phyloP scores from a whole-genome alignment of 2,329 filamentous ascomycete species.

The Colletotrichum phormii region DNA sequence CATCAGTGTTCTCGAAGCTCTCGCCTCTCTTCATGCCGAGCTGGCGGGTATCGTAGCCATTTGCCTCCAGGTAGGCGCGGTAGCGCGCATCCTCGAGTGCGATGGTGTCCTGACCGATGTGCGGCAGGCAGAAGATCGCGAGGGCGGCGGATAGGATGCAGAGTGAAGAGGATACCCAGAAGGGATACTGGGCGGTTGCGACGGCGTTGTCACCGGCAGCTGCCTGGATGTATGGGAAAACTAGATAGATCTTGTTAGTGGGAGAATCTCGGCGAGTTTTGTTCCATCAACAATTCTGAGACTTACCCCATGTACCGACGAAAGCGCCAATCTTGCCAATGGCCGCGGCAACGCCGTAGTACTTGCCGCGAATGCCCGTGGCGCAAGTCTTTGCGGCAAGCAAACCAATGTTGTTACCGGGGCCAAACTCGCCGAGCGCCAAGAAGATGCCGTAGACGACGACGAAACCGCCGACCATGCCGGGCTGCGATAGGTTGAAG shows the following conservation, averaged over 20 bases:
- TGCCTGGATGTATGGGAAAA: conserved; percentile 79
- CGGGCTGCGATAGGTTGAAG: conserved; percentile 70
- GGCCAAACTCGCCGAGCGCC: conserved; percentile 82
- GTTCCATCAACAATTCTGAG: no score
- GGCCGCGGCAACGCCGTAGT: conserved; percentile 79
- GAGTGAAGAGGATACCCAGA: conserved; percentile 84
- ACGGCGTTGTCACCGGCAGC: conserved; percentile 65
- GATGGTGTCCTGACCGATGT: conserved; percentile 89
- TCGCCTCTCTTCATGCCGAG: conserved; percentile 57
- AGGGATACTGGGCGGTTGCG: conserved; percentile 83
- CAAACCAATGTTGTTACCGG: conserved; percentile 92
- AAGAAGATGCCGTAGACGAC: conserved; percentile 85
- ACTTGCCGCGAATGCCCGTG: conserved; percentile 81
- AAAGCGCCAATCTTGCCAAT: conserved; percentile 85
- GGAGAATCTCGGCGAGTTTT: no score
- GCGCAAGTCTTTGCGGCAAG: conserved; percentile 89
- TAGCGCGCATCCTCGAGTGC: conserved; percentile 81
- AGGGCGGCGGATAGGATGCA: conserved; percentile 78
- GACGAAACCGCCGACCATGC: conserved; percentile 80
- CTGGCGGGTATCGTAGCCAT: conserved; percentile 80
- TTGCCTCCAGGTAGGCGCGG: conserved; percentile 75
- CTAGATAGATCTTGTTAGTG: conserved; percentile 40
- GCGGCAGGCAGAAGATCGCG: conserved; percentile 74
- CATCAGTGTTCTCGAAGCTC: conserved; percentile 7
- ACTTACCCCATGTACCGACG: conserved; percentile 75